A percentile compares a stretch with the other conserved stretches of the same genome.
Conservation (phyloP, 305 asterid genomes). For the Fraxinus sp. region DNA sequence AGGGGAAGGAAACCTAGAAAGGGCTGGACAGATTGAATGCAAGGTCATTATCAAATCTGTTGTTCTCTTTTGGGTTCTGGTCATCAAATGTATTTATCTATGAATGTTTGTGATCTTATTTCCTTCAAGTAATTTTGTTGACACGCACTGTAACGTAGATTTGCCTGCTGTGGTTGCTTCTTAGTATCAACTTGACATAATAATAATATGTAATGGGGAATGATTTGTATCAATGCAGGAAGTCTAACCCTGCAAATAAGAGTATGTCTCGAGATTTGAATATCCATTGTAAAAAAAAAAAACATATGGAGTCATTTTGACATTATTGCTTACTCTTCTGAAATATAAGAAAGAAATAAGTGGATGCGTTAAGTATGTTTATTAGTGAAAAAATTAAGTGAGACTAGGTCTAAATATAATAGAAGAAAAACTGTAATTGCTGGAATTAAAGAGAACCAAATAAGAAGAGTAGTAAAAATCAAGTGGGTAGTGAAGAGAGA, state of each 20-base stretch:
- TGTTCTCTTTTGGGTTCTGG: neutral
- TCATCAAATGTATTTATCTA: neutral
- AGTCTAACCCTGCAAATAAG: neutral
- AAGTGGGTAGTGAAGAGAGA: neutral
- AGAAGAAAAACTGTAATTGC: neutral
- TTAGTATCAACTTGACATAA: neutral
- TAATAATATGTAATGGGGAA: neutral
- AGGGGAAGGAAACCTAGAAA: slow-evolving; percentile 35
- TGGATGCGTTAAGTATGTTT: neutral
- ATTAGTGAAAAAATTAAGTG: neutral
- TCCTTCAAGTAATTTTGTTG: neutral
- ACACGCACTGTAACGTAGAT: neutral
- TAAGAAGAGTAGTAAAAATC: neutral
- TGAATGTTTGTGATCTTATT: neutral
- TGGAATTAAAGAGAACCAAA: neutral
- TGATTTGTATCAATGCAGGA: neutral
- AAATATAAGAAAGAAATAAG: neutral
- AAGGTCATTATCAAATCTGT: slow-evolving; percentile 32
- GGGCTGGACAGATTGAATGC: slow-evolving; percentile 44
- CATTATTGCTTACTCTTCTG: neutral
- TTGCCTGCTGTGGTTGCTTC: neutral
- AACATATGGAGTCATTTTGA: neutral
- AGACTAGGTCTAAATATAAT: neutral
- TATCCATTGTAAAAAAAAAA: neutral
- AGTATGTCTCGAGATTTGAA: neutral